Conservation (phyloP, 441 rosid species). For the Gossypium schwendimanii region DNA sequence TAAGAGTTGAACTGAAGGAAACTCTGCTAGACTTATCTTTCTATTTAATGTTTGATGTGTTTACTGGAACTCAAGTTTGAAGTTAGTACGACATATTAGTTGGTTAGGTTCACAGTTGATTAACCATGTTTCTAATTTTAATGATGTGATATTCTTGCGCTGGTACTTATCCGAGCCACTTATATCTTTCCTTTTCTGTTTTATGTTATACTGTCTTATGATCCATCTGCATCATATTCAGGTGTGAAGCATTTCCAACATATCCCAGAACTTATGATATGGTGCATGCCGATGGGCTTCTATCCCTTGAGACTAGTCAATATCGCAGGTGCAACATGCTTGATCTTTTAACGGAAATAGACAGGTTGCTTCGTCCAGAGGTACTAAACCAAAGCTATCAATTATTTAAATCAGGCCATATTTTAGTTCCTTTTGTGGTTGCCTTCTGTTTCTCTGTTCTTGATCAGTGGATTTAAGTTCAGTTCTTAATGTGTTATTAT, state of each 20-base stretch:
- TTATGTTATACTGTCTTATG: background rate
- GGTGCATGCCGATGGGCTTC: conserved; percentile 80
- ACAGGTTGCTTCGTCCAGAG: conserved; percentile 96
- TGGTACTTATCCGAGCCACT: background rate
- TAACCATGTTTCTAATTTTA: background rate
- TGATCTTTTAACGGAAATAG: conserved; percentile 70
- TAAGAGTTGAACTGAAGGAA: background rate
- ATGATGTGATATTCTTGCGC: background rate
- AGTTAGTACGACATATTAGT: background rate
- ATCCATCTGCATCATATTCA: conserved; percentile 25
- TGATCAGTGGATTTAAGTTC: background rate
- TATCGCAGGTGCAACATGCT: conserved; percentile 49
- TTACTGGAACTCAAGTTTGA: background rate
- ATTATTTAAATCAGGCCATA: background rate
- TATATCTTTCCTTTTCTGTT: background rate
- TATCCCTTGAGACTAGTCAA: conserved; percentile 51
- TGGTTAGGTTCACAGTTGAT: background rate
- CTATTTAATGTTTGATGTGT: background rate
- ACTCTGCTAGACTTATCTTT: background rate
- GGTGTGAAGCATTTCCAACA: conserved; percentile 97
- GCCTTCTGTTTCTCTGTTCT: background rate
- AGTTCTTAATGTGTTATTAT: background rate
- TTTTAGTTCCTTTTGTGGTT: background rate
- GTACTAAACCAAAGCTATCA: conserved; percentile 29
- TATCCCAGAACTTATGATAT: conserved; percentile 94